Percentiles rank a stretch among this genome's conserved stretches.
These are phyloP conservation scores for Neoboletus subvelutipes DNA, from an alignment of 768 basidiomycete genomes.

Conservation along the genomic window DNA sequence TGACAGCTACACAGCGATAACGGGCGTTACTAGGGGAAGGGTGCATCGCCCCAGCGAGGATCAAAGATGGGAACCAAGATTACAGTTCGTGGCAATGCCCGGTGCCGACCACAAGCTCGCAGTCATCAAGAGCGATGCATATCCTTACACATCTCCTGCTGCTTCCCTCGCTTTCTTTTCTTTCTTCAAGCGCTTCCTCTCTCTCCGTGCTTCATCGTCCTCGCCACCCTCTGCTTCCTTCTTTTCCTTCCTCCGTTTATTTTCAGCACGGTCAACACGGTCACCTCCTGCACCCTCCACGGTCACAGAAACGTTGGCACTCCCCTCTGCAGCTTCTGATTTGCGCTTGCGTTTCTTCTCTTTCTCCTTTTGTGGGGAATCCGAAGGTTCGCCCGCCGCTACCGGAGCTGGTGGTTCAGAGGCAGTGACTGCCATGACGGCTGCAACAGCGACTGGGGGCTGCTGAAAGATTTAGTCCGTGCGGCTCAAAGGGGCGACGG, in stretches of 20 bases:
- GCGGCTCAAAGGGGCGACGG: not conserved
- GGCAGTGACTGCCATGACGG: conserved; percentile 21
- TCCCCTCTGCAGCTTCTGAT: conserved; percentile 51
- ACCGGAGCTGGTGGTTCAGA: conserved; percentile 29
- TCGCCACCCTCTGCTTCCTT: conserved; percentile 41
- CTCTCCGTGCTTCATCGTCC: conserved; percentile 60
- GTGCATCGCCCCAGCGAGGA: conserved; percentile 2
- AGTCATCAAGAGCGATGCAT: not conserved
- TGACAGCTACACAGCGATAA: conserved; percentile 6
- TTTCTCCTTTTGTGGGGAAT: conserved; percentile 47
- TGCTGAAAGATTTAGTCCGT: conserved; percentile 29
- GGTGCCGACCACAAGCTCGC: not conserved
- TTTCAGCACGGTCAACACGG: conserved; percentile 53
- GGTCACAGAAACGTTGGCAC: conserved; percentile 43
- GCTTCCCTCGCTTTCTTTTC: conserved; percentile 61
- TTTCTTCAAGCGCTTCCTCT: conserved; percentile 65
- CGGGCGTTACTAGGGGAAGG: not conserved
- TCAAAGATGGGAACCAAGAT: conserved; percentile 17
- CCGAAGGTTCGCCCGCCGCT: conserved; percentile 33
- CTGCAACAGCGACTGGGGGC: conserved; percentile 37
- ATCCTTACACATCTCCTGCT: conserved; percentile 25
- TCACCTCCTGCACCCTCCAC: conserved; percentile 37
- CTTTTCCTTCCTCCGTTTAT: conserved; percentile 63
- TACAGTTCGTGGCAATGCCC: not conserved
- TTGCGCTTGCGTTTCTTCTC: conserved; percentile 89